Conservation (phyloP, 2,329 filamentous ascomycete genomes). For the Lachnellula hyalina region DNA sequence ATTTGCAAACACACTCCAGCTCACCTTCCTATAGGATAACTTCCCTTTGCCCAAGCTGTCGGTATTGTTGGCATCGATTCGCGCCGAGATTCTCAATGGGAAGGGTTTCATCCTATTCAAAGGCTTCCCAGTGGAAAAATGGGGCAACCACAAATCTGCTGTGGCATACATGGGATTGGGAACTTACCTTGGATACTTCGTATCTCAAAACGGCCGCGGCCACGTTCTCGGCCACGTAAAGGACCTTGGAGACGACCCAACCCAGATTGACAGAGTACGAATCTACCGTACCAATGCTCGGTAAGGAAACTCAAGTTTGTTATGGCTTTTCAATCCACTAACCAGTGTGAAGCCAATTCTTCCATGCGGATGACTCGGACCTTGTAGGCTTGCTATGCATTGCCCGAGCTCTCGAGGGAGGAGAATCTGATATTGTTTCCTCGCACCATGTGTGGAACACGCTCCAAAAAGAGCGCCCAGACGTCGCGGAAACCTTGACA, state of each 20-base stretch:
- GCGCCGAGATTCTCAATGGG: slow-evolving; percentile 67
- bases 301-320: slow-evolving; percentile 24
- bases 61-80: slow-evolving; percentile 48
- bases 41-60: slow-evolving; percentile 57
- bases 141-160: slow-evolving; percentile 75
- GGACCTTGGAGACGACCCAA: slow-evolving; percentile 76
- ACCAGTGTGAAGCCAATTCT: slow-evolving; percentile 56
- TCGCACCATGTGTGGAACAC: slow-evolving; percentile 78
- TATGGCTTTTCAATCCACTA: neutral
- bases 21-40: slow-evolving; percentile 34
- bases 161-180: slow-evolving; percentile 88
- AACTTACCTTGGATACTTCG: slow-evolving; percentile 80
- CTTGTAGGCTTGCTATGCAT: slow-evolving; percentile 81
- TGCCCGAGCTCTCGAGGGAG: slow-evolving; percentile 70
- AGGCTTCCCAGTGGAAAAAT: slow-evolving; percentile 69
- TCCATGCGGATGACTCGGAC: slow-evolving; percentile 79
- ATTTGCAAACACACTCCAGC: neutral
- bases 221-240: slow-evolving; percentile 88
- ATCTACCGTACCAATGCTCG: slow-evolving; percentile 85
- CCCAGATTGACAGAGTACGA: slow-evolving; percentile 77
- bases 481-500: slow-evolving; percentile 70
- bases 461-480: slow-evolving; percentile 67
- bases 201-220: slow-evolving; percentile 78
- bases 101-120: slow-evolving; percentile 92
- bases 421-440: slow-evolving; percentile 76